Conservation (phyloP, 2,329 filamentous ascomycete genomes). For the Aspergillus sp. region DNA sequence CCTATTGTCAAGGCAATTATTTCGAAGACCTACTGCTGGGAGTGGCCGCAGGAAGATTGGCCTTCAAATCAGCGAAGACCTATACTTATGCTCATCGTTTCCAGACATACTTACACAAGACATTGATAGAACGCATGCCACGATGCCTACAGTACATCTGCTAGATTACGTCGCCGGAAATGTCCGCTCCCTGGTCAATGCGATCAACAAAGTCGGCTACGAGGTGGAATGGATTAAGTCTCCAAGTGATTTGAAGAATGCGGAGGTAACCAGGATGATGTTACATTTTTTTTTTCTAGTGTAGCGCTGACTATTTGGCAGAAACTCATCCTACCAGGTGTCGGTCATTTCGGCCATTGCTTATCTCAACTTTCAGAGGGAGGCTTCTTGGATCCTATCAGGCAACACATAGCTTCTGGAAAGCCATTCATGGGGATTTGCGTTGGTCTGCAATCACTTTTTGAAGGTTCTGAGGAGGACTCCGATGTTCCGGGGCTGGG, state of each 20-base stretch:
- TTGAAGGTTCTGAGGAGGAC: conserved; percentile 81
- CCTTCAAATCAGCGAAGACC: not conserved
- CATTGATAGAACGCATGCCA: not conserved
- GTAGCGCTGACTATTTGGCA: conserved; percentile 38
- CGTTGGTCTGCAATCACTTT: conserved; percentile 88
- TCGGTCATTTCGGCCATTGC: conserved; percentile 97
- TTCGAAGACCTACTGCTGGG: not conserved
- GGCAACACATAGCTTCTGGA: conserved; percentile 78
- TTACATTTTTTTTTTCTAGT: not conserved
- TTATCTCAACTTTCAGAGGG: conserved; percentile 78
- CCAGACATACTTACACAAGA: not conserved
- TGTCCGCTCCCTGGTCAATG: conserved; percentile 92
- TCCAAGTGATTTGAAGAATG: conserved; percentile 79
- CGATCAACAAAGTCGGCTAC: conserved; percentile 93
- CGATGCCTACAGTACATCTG: conserved; percentile 53
- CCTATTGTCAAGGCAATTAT: conserved; percentile 6
- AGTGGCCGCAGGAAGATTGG: not conserved
- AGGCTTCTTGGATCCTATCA: conserved; percentile 81
- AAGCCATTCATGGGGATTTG: conserved; percentile 99
- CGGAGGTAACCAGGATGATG: conserved; percentile 64
- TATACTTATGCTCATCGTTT: not conserved
- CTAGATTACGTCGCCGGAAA: conserved; percentile 94
- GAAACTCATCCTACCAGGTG: conserved; percentile 93
- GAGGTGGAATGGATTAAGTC: conserved; percentile 87
- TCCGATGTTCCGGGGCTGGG: conserved; percentile 71